Evolutionary conservation across 1,284 basidiomycete species (phyloP), one percentile per base, ranked within the genome.

Genomic region (Pyrrhoderma lamaoense): DNA sequence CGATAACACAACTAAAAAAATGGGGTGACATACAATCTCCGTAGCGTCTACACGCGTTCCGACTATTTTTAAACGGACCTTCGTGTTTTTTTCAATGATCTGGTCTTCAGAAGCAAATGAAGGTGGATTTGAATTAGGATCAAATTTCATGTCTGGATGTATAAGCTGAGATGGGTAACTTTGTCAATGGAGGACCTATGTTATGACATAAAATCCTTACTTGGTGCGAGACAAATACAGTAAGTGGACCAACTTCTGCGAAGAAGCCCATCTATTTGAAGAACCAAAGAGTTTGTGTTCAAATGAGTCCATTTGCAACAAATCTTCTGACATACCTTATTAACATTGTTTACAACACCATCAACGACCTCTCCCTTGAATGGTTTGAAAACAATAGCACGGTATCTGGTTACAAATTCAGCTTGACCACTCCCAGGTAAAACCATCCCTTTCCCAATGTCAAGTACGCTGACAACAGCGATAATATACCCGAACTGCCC

Each of bases 281-380:
- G 40, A 11, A n/a, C 8, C 21, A 2, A 22, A 21, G 7, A 22
- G 7, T 25, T 44, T 59, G 55, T 14, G 13, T 34, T 25, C 18
- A 44, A 14, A 7, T 42, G 50, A 14, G 11, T 27, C 2, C 11
- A 3, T 31, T 7, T 40, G 21, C 4, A 40, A n/a, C 16, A 37
- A 16, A 37, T n/a, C 22, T 8, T 18, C 1, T 21, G 21, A 59
- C 83, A 60, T 59, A 92, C 91, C 78, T 98, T 97, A 68, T 89
- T 96, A 38, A 99, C 96, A 58, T 92, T 94, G 59, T 87, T 88
- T 22, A 99, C 95, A 7, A 94, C 85, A 1, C 93, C 95, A 67
- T 99, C 96, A 35, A 99, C 90, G 3, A 98, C 95, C 68, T 99
- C 95, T 19, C 94, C 94, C 70, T 98, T 97, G 79, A 98, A 99